A percentile compares a stretch with the other conserved stretches of the same genome.
These are phyloP conservation scores for Acacia pycnantha DNA, from an alignment of 331 rosid species.

Conservation along the genomic window DNA sequence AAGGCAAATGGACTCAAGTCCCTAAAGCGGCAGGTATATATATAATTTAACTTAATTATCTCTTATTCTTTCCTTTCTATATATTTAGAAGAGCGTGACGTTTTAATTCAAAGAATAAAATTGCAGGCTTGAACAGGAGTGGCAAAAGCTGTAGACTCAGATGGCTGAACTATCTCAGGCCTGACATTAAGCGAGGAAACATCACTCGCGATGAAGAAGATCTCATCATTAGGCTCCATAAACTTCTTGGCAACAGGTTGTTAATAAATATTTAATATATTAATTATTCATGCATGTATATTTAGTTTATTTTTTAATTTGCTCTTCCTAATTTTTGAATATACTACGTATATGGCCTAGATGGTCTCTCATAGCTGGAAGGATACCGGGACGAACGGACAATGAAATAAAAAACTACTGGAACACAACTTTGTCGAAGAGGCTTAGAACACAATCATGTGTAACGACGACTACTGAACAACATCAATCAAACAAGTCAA, in stretches of 20 bases:
- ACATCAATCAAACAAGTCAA: not conserved
- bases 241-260: constrained; percentile 51
- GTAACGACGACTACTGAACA: not conserved
- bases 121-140: constrained; percentile 44
- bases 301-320: not conserved
- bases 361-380: constrained; percentile 57
- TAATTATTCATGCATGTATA: not conserved
- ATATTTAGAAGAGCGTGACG: not conserved
- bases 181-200: constrained; percentile 54
- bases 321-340: not conserved
- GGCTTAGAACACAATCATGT: not conserved
- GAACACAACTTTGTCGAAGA: constrained; percentile 45
- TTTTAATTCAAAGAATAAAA: too few relatives aligned
- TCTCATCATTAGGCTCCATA: constrained; percentile 33
- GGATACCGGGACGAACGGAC: constrained; percentile 59
- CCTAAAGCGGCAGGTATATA: constrained; percentile 36
- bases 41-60: too few relatives aligned
- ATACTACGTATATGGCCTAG: constrained; percentile 19
- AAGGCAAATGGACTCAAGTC: constrained; percentile 48
- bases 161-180: constrained; percentile 52
- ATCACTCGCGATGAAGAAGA: constrained; percentile 50
- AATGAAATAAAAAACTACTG: constrained; percentile 56
- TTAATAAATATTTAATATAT: too few relatives aligned
- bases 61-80: not conserved
- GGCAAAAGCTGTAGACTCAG: constrained; percentile 53